These are phyloP conservation scores for Rhypophila decipiens DNA, from an alignment of 495 filamentous ascomycete genomes.

Conservation along the genomic window DNA sequence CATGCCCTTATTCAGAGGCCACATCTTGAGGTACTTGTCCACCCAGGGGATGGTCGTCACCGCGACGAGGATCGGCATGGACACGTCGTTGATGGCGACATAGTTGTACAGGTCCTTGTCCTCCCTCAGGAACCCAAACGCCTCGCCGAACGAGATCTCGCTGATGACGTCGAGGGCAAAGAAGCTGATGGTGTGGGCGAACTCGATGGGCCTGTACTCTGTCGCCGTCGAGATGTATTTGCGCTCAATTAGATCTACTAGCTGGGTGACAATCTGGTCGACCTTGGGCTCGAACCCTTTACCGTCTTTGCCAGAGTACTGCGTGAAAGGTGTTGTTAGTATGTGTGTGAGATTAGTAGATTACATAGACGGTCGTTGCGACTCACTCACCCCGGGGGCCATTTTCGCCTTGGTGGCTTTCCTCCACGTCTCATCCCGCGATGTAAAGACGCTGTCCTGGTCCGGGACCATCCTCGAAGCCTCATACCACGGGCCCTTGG, in stretches of 20 bases:
- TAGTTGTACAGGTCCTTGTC: constrained; percentile 23
- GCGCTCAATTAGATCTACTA: constrained; percentile 33
- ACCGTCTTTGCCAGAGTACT: constrained; percentile 36
- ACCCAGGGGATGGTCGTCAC: background rate
- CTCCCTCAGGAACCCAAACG: constrained; percentile 23
- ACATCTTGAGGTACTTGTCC: background rate
- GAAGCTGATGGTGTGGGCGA: constrained; percentile 39
- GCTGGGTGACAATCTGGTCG: constrained; percentile 39
- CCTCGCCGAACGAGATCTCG: constrained; percentile 17
- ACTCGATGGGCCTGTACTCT: constrained; percentile 41
- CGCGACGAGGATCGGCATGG: constrained; percentile 6
- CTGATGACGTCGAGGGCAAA: constrained; percentile 60
- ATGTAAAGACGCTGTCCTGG: constrained; percentile 32
- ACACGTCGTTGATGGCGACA: constrained; percentile 14
- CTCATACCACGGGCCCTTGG: constrained; percentile 34
- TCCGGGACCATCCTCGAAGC: constrained; percentile 30
- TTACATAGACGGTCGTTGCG: background rate
- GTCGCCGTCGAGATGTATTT: constrained; percentile 48
- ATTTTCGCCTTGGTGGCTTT: constrained; percentile 27
- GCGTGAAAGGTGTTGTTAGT: background rate
- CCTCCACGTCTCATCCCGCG: constrained; percentile 16
- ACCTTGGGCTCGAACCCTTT: constrained; percentile 37
- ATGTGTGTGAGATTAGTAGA: background rate
- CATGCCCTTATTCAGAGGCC: constrained; percentile 12
- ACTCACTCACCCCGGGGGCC: constrained; percentile 16